phyloP scores from a whole-genome alignment of 805 yeast genomes.

The Starmerella cellae region DNA sequence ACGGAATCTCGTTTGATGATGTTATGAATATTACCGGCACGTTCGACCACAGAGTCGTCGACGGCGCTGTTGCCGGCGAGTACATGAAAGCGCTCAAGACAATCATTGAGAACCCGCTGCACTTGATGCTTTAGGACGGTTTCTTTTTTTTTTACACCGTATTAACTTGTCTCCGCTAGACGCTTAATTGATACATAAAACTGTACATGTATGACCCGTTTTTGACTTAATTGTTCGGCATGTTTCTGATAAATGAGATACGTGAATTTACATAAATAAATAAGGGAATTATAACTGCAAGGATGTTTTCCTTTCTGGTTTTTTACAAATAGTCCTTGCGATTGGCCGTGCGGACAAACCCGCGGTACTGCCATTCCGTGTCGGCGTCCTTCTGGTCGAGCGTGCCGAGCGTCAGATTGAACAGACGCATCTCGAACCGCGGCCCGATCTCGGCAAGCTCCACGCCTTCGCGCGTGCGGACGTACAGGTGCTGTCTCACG shows the following conservation, averaged over 20 bases:
- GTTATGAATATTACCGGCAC: slow-evolving; percentile 88
- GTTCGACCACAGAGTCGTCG: slow-evolving; percentile 93
- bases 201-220: not conserved
- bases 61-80: slow-evolving; percentile 97
- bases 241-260: no score
- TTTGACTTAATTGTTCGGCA: no score
- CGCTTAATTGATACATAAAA: not conserved
- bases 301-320: no score
- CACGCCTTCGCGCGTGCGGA: slow-evolving; percentile 71
- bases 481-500: slow-evolving; percentile 91
- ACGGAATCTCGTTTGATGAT: slow-evolving; percentile 86
- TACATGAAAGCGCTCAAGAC: slow-evolving; percentile 86
- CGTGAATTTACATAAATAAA: no score
- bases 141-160: no score
- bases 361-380: slow-evolving; percentile 89
- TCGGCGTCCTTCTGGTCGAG: slow-evolving; percentile 93
- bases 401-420: slow-evolving; percentile 78
- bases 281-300: no score
- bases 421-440: slow-evolving; percentile 91
- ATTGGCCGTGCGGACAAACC: slow-evolving; percentile 89
- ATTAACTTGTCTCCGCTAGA: no score
- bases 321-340: slow-evolving; percentile 70
- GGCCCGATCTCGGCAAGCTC: slow-evolving; percentile 97
- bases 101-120: slow-evolving; percentile 90
- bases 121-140: slow-evolving; percentile 56